Percentiles rank a stretch among this genome's conserved stretches.
Conservation (phyloP, 257 asterid species). For the Eustoma russellianum region DNA sequence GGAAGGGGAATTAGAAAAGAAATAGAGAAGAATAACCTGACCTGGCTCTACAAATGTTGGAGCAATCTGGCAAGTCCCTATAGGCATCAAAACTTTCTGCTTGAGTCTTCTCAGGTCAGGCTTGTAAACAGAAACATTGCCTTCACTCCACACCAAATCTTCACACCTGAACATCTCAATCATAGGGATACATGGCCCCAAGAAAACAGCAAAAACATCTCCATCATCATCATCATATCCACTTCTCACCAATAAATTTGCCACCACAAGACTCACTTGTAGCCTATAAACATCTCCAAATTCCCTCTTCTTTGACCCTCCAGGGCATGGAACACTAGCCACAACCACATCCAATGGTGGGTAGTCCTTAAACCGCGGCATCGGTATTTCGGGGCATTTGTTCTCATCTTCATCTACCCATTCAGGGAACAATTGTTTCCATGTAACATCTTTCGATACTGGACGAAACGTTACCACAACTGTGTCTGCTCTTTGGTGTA, state of each 20-base stretch:
- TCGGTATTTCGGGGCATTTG: conserved; percentile 35
- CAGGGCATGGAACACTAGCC: conserved; percentile 26
- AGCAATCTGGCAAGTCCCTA: conserved; percentile 34
- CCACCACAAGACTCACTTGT: conserved; percentile 33
- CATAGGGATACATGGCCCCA: conserved; percentile 33
- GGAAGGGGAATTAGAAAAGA: too few relatives aligned
- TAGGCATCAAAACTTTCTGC: conserved; percentile 24
- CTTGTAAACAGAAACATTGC: conserved; percentile 24
- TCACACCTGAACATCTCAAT: conserved; percentile 33
- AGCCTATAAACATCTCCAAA: conserved; percentile 22
- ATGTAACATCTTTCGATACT: conserved; percentile 8
- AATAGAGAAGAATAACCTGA: not conserved
- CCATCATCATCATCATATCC: conserved; percentile 2
- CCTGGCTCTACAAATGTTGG: conserved; percentile 21
- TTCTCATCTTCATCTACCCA: conserved; percentile 23
- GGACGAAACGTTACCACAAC: conserved; percentile 13
- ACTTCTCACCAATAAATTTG: conserved; percentile 26
- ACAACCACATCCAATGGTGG: conserved; percentile 21
- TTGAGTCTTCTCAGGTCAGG: conserved; percentile 32
- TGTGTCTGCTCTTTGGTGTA: conserved; percentile 3
- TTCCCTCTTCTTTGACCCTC: conserved; percentile 4
- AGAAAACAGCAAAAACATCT: conserved; percentile 16
- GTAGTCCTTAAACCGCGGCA: conserved; percentile 24
- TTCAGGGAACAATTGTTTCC: conserved; percentile 28
- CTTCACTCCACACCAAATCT: conserved; percentile 33